Evolutionary conservation across 495 filamentous ascomycete species (phyloP), one percentile per base, ranked within the genome.

Genomic region (Penicillium cinerascens): DNA sequence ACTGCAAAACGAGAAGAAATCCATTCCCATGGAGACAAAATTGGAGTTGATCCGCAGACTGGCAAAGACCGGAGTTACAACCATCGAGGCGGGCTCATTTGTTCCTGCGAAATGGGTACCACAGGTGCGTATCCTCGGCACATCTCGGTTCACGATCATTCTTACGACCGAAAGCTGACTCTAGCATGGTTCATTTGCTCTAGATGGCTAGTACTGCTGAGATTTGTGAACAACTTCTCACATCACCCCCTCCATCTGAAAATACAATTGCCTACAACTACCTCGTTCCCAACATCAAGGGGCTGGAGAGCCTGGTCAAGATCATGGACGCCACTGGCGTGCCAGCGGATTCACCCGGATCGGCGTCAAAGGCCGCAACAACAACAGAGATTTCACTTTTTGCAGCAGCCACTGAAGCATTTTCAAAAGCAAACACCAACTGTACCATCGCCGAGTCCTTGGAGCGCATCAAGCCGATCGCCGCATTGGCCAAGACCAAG

Each of bases 91-190:
- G 20, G 93, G 93, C 2, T 91, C 90, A 3, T 98, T 98, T 67
- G 92, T 97, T 7, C 81, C 87, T 44, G 92, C 91, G 7, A 97
- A 96, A 87, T 97, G 93, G 93, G 91, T 97, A 18, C 93, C 93
- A 23, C 95, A 96, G 81, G 91, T 93, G 67, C 54, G 71, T 23
- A 47, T n/a, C n/a, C 23, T 39, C 36, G 35, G 42, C 43, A 4
- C 33, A 36, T 38, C 44, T 21, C 57, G 39, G 47, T 44, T 7
- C 45, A 33, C 42, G 23, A 51, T 15, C n/a, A 15, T 17, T n/a
- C n/a, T n/a, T 7, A 27, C 6, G n/a, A 20, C 37, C 18, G 17
- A 44, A 36, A 47, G 70, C 56, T 29, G 17, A 51, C 5, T 27
- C 8, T 3, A 29, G 16, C 23, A 17, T 39, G n/a, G 2, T 25